phyloP scores from a whole-genome alignment of 306 rosid genomes.

The Glycine latifolia region DNA sequence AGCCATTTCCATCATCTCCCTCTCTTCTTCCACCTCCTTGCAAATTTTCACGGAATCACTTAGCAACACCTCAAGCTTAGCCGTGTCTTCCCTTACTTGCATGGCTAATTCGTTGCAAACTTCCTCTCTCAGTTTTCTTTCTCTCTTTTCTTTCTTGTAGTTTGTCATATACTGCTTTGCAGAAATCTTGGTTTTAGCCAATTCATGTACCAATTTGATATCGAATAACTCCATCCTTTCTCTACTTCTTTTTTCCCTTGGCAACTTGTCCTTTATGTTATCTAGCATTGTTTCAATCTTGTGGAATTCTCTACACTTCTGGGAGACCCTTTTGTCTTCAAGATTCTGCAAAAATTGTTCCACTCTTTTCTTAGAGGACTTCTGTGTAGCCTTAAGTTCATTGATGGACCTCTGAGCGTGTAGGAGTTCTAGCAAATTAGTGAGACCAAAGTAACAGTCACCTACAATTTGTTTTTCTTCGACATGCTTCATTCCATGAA shows the following conservation, averaged over 20 bases:
- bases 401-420: background rate
- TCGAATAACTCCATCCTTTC: conserved; percentile 10
- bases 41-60: conserved; percentile 3
- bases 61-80: background rate
- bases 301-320: background rate
- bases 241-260: background rate
- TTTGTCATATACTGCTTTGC: background rate
- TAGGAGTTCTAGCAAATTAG: background rate
- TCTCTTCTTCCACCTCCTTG: conserved; percentile 22
- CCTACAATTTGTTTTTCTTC: background rate
- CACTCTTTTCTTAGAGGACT: conserved; percentile 1
- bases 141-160: conserved; percentile 1
- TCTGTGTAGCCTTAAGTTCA: background rate
- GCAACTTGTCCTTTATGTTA: background rate
- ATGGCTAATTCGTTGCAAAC: conserved; percentile 25
- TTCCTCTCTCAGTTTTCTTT: conserved; percentile 8
- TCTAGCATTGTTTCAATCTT: background rate
- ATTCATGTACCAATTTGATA: conserved; percentile 9
- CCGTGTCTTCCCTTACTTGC: conserved; percentile 29
- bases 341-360: background rate
- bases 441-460: background rate
- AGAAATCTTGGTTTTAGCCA: background rate
- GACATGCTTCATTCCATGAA: background rate
- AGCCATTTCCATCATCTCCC: conserved; percentile 27
- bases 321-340: background rate